Evolutionary conservation across 75 land plant species (phyloP).

Genomic region (Chamaecyparis obtusa): DNA sequence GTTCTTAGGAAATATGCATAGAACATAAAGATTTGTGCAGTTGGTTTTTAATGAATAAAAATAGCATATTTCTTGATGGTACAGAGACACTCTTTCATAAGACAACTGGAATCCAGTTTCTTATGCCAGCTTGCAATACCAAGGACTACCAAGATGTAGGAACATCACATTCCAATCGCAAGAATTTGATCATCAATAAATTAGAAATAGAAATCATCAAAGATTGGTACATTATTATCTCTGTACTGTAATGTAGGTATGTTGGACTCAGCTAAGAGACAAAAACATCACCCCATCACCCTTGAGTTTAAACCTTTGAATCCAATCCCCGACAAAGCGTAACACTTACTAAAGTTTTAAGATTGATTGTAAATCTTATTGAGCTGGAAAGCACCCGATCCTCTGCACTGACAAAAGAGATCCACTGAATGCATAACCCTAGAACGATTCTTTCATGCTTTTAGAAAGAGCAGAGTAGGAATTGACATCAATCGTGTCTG

Average conservation of each 20-base stretch:
- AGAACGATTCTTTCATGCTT: background rate
- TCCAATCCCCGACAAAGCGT: background rate
- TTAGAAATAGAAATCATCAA: background rate
- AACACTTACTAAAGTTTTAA: no score
- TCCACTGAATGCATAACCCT: background rate
- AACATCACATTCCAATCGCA: background rate
- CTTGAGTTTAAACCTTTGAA: background rate
- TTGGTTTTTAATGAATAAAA: no score
- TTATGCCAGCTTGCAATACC: background rate
- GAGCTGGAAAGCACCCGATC: no score
- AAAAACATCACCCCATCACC: background rate
- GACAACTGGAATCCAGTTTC: background rate
- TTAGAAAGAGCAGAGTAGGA: no score
- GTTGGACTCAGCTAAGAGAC: background rate
- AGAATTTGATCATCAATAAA: no score
- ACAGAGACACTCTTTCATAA: background rate
- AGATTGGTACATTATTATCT: background rate
- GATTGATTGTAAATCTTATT: background rate
- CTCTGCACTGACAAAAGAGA: background rate
- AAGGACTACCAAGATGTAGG: background rate
- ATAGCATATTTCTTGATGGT: background rate
- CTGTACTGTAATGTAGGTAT: background rate
- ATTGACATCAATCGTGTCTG: no score
- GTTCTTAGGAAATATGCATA: background rate
- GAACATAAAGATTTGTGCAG: background rate